Evolutionary conservation across 441 rosid species (phyloP).

Genomic region (Corymbia calophylla): DNA sequence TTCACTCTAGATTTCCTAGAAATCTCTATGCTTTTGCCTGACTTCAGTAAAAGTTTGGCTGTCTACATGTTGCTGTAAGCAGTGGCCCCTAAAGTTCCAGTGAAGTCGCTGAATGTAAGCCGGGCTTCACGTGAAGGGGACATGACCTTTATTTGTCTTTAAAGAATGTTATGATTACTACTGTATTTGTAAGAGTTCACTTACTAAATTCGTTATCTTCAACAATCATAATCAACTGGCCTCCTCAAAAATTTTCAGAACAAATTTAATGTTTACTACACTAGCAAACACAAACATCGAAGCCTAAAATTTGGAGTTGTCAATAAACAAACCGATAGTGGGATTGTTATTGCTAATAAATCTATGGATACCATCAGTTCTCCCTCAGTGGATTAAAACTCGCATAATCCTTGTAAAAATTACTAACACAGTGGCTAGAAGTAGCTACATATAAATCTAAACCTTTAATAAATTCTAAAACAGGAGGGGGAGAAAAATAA

Average conservation of each 20-base stretch:
- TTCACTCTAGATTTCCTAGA: not conserved
- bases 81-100: no score
- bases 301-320: not conserved
- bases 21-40: not conserved
- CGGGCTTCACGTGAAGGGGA: not conserved
- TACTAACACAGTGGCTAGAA: not conserved
- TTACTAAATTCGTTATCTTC: not conserved
- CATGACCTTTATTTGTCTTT: not conserved
- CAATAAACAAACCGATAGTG: not conserved
- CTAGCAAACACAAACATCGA: not conserved
- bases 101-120: no score
- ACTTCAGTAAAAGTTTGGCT: no score
- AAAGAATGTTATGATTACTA: not conserved
- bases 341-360: not conserved
- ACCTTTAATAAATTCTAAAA: not conserved
- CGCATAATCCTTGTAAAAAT: not conserved
- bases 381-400: not conserved
- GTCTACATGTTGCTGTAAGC: no score
- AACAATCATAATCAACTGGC: not conserved
- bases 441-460: not conserved
- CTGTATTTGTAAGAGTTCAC: not conserved
- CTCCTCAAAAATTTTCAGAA: not conserved
- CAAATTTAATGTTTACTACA: not conserved
- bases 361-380: not conserved
- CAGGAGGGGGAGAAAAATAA: not conserved